Base-by-base conservation (phyloP, 23 red algal species). In the Gracilaria gracilis region DNA sequence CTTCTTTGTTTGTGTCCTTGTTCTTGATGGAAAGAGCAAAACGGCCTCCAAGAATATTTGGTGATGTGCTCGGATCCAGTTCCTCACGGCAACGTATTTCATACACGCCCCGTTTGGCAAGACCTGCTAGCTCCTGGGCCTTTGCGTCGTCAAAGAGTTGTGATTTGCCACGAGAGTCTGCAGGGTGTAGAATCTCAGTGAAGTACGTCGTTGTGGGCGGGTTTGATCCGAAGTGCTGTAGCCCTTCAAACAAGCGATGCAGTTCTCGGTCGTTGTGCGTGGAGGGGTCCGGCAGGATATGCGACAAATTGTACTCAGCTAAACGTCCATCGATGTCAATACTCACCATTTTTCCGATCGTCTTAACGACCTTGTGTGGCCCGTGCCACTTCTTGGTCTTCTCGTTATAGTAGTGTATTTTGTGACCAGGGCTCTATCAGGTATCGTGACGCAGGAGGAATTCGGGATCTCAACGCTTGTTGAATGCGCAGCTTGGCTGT, bases 1-100 rank as follows among this genome's bases (percentile, higher is more conserved):
- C 51, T 54, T 59, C 79, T 61, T 59, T 82, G 7, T 82, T 32
- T 20, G 79, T 82, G 4, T 82, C 79, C 51, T 61, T 59, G 8
- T 82, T 35, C 29, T 59, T 82, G 20, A 82, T 82, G 1, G 24
- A 53, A 1, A 82, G 53, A 4, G 54, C 46, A 38, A 59, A 58
- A 9, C 79, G 23, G 17, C 49, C 47, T 16, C 49, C 47, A 55
- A 82, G 42, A 21, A 82, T 61, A n/a, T 82, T 82, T 3, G 44
- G 71, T 14, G 35, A 15, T 0, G 20, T 6, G 7, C 3, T 36
- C 19, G 53, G 79, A 17, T 55, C 49, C 0, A 82, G 21, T 35
- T 82, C 79, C 29, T 82, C 75, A 1, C 47, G 37, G 29, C 37
- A 54, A 20, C 12, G 2, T 13, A 80, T n/a, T 55, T 80, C 47